Evolutionary conservation across 2,329 filamentous ascomycete species (phyloP), one percentile per base, ranked within the genome.

Genomic region (Neofusicoccum sp.): DNA sequence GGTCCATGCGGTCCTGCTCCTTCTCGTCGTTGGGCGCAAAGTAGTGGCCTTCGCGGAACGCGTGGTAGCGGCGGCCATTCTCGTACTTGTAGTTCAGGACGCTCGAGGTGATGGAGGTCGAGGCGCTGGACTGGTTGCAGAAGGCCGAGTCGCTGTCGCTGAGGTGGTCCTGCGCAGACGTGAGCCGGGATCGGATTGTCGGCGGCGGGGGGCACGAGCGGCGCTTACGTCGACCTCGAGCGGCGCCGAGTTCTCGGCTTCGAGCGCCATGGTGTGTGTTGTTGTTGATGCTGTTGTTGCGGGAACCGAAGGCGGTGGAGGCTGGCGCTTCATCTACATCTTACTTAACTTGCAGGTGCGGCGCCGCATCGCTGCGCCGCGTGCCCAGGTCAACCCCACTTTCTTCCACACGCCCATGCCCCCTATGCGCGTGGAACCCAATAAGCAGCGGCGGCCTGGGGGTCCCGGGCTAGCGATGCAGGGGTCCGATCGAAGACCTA

Each of bases 21-120:
- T 70, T 66, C 54, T 74, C 73, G 66, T 75, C 73, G 65, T 75
- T 75, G 61, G 73, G 73, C 26, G 73, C 65, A 12, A 70, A 61
- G 63, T 75, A 75, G 9, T 66, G 61, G 58, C 73, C 73, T n/a
- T 64, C 66, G 57, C 71, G 71, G 64, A 70, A 75, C 62, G 47
- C 47, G 38, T 61, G 58, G 41, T 61, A 63, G 20, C 61, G 61
- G 6, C 56, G 47, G 6, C 62, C 62, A 34, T 59, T 61, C 33
- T 62, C 51, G 26, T 61, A 62, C 31, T 43, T 49, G 61, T 59
- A 62, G 63, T 73, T 69, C 11, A 73, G 64, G 63, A 74, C 69
- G 45, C 69, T 70, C 14, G 70, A 72, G 38, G 71, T 70, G 49
- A 75, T 67, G 8, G 73, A 75, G 6, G 73, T 73, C 34, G 65